Evolutionary conservation across 2,329 filamentous ascomycete genomes (phyloP).

Genomic region (Akanthomyces muscarius): DNA sequence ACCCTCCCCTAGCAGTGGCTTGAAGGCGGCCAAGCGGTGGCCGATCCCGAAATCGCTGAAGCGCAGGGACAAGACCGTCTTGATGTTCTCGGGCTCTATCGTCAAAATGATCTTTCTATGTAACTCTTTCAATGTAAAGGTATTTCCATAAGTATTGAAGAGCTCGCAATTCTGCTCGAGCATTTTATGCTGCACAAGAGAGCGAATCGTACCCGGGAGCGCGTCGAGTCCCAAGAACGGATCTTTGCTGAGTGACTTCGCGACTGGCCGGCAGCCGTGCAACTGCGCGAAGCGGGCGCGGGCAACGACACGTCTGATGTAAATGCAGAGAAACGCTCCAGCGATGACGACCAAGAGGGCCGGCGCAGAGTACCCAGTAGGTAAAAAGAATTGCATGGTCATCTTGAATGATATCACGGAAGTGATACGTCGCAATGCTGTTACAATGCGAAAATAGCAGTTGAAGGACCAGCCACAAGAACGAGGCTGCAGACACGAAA

Average conservation of each 20-base stretch:
- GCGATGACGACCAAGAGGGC: not conserved
- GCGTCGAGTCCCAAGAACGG: conserved; percentile 19
- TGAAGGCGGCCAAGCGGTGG: conserved; percentile 25
- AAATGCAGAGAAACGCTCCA: not conserved
- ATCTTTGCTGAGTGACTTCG: not conserved
- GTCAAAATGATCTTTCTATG: conserved; percentile 22
- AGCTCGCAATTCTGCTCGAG: not conserved
- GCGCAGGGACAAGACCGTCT: conserved; percentile 45
- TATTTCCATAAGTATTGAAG: conserved; percentile 15
- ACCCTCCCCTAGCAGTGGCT: conserved; percentile 34
- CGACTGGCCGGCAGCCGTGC: conserved; percentile 14
- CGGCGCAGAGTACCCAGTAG: no score
- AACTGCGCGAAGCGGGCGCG: not conserved
- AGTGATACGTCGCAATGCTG: no score
- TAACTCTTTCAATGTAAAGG: conserved; percentile 3
- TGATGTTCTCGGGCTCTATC: conserved; percentile 45
- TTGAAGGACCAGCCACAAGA: no score
- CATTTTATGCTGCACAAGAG: conserved; percentile 9
- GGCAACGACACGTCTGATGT: not conserved
- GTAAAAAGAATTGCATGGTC: no score
- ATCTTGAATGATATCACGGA: no score
- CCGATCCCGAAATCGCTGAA: conserved; percentile 43
- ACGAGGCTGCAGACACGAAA: no score
- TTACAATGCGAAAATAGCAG: no score
- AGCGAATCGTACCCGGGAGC: conserved; percentile 1